Base-by-base conservation (phyloP, 768 basidiomycete species). In the Lentinula guzmanii region DNA sequence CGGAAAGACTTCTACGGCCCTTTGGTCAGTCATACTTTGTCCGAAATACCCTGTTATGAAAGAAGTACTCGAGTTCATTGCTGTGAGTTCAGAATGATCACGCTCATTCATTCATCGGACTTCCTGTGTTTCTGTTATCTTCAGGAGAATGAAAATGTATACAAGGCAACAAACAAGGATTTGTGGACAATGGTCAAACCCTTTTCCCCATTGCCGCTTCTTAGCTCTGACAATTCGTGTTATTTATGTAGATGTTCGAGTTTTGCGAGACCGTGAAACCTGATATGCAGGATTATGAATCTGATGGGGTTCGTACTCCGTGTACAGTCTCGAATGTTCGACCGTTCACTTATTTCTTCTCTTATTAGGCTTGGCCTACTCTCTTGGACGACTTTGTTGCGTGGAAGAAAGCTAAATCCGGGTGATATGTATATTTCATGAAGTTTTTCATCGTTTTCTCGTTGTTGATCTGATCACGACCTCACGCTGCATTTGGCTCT, bases 101-200 rank as follows among this genome's bases (percentile, higher is more conserved):
- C 46, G 58, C 45, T 35, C 39, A 4, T 33, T 42, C 34, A 34
- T 34, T 21, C 52, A 15, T 21, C 52, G 52, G 41, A 11, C 21
- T 21, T 34, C 28, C 43, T 45, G 37, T 45, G 50, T 41, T 60
- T 54, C 60, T 58, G 60, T 78, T 74, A n/a, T 16, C 37, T 53
- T 37, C 57, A 81, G 76, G 77, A 82, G 64, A 77, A 83, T 55
- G 77, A 72, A 62, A 82, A 80, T 6, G 79, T 75, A 3, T 91
- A 90, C 73, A 92, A 87, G 68, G 89, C 86, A 0, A 84, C 86
- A 13, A 93, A 91, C 71, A 90, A 90, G 68, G 92, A 95, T 72
- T 74, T 93, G 8, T 95, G 92, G 92, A 82, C 73, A 61, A 93
- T 93, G 91, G 91, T 89, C 7, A 62, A 13, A 79, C 74, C 35